Conservation (phyloP, 768 basidiomycete genomes). For the Boletus insuetus region DNA sequence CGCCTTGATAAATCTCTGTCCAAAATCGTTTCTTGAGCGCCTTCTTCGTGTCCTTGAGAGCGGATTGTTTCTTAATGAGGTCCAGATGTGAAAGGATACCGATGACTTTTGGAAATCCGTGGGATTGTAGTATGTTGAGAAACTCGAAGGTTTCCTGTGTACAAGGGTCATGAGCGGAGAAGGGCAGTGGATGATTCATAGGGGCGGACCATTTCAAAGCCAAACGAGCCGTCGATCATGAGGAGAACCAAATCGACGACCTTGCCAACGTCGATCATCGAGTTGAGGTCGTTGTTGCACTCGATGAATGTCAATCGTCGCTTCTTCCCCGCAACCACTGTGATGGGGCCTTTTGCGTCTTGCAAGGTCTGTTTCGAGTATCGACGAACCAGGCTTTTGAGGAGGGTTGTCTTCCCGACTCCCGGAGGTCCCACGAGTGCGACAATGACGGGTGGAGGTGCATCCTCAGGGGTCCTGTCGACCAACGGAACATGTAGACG, state of each 20-base stretch:
- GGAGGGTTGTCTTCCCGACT: conserved; percentile 92
- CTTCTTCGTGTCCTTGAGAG: conserved; percentile 88
- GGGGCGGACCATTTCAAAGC: conserved; percentile 92
- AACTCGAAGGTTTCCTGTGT: conserved; percentile 97
- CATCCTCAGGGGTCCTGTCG: conserved; percentile 87
- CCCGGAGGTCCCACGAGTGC: conserved; percentile 96
- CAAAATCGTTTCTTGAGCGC: conserved; percentile 96
- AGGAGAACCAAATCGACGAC: conserved; percentile 94
- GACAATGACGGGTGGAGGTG: conserved; percentile 90
- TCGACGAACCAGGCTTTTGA: conserved; percentile 86
- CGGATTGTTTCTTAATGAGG: conserved; percentile 88
- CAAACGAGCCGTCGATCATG: conserved; percentile 97
- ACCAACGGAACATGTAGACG: conserved; percentile 95
- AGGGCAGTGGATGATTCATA: rapidly evolving
- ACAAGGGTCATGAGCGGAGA: neutral
- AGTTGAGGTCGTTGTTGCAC: conserved; percentile 96
- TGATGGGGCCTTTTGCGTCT: conserved; percentile 90
- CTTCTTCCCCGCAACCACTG: conserved; percentile 91
- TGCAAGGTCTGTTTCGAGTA: conserved; percentile 92
- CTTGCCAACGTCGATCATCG: conserved; percentile 98
- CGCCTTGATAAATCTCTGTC: conserved; percentile 99
- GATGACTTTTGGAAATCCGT: conserved; percentile 98
- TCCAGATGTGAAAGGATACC: conserved; percentile 95
- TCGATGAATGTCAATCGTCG: conserved; percentile 94
- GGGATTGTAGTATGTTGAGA: conserved; percentile 92